Evolutionary conservation across 2,329 filamentous ascomycete species (phyloP).

Genomic region (Huntiella abstrusa): DNA sequence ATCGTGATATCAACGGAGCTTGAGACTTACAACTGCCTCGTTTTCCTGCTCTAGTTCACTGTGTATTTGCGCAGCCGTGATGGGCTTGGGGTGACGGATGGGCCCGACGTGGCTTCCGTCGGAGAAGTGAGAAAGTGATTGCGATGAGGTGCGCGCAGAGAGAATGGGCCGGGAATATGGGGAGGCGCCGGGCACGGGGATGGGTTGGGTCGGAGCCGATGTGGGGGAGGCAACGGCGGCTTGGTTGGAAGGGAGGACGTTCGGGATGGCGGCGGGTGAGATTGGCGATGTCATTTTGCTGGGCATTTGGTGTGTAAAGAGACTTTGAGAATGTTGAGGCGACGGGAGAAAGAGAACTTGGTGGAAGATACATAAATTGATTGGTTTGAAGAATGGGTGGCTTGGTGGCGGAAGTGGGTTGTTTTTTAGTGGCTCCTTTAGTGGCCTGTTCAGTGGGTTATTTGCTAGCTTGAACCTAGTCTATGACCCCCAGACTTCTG

Average conservation of each 20-base stretch:
- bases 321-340: too few relatives aligned
- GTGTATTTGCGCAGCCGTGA: constrained; percentile 80
- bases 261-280: constrained; percentile 26
- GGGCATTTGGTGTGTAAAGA: constrained; percentile 11
- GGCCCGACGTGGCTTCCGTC: constrained; percentile 25
- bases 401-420: neutral
- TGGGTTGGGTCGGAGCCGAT: constrained; percentile 16
- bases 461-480: too few relatives aligned
- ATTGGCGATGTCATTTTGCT: constrained; percentile 1
- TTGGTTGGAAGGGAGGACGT: constrained; percentile 40
- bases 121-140: constrained; percentile 12
- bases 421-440: neutral
- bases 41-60: constrained; percentile 86
- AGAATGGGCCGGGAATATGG: neutral
- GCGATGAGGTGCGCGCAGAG: constrained; percentile 7
- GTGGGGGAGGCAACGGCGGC: constrained; percentile 22
- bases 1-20: neutral
- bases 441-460: neutral
- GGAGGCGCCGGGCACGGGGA: constrained; percentile 17
- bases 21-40: constrained; percentile 58
- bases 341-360: too few relatives aligned
- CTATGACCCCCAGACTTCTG: too few relatives aligned
- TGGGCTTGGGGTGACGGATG: constrained; percentile 64
- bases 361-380: neutral
- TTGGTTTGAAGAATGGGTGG: neutral